phyloP scores from a whole-genome alignment of 345 rosid genomes.

The Nasturtium officinale region DNA sequence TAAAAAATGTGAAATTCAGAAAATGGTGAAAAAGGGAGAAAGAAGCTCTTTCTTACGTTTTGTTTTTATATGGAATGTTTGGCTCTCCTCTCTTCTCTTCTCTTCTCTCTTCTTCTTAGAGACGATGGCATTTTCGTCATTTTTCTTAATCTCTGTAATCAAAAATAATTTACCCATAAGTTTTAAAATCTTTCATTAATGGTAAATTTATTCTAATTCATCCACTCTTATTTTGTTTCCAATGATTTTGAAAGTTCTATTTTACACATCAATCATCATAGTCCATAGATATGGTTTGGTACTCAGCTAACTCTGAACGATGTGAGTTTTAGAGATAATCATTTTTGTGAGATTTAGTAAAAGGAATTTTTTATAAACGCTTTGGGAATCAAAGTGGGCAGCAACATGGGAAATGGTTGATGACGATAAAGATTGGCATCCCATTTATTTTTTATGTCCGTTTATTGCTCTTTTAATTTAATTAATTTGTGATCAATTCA shows the following conservation, averaged over 20 bases:
- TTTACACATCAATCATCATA: not conserved
- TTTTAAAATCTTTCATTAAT: not conserved
- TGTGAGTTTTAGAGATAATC: conserved; percentile 3
- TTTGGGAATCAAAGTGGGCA: conserved; percentile 41
- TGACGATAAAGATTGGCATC: conserved; percentile 37
- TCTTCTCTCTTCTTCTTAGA: not conserved
- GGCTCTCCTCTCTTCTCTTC: conserved; percentile 22
- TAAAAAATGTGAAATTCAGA: not conserved
- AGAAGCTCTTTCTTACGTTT: conserved; percentile 35
- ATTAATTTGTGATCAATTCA: not conserved
- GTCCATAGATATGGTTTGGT: not conserved
- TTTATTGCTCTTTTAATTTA: conserved; percentile 15
- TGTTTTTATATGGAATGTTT: conserved; percentile 39
- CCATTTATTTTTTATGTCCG: conserved; percentile 27
- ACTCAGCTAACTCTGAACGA: not conserved
- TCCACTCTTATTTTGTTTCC: not conserved
- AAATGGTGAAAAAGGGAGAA: not conserved
- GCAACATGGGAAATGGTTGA: conserved; percentile 44
- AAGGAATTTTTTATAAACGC: not conserved
- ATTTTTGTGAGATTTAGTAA: not conserved
- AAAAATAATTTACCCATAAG: not conserved
- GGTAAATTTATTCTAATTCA: not conserved
- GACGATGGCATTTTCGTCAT: conserved; percentile 30
- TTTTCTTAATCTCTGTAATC: not conserved
- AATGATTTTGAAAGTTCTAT: not conserved